These are phyloP conservation scores for Helicostylum pulchrum DNA, from an alignment of 192 early-diverging fungal genomes.

Conservation along the genomic window DNA sequence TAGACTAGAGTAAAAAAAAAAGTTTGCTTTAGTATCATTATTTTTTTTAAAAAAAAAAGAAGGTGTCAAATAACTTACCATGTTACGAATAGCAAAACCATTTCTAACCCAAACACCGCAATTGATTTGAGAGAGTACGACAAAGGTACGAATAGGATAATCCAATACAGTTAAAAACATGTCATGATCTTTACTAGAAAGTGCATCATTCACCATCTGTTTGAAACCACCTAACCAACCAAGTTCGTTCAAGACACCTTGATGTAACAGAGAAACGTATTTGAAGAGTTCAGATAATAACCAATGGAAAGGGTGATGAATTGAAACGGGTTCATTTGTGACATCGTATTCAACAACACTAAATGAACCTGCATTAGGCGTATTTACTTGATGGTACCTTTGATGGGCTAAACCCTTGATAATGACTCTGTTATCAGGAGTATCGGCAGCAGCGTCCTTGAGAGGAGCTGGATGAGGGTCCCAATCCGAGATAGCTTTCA, in stretches of 20 bases:
- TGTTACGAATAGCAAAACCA: slow-evolving; percentile 72
- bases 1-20: slow-evolving; percentile 39
- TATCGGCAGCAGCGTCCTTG: not conserved
- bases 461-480: slow-evolving; percentile 1
- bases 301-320: slow-evolving; percentile 94
- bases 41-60: not conserved
- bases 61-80: slow-evolving; percentile 32
- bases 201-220: slow-evolving; percentile 52
- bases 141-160: slow-evolving; percentile 76
- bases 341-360: slow-evolving; percentile 60
- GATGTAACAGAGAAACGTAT: slow-evolving; percentile 59
- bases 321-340: slow-evolving; percentile 61
- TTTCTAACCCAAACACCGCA: slow-evolving; percentile 96
- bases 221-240: slow-evolving; percentile 59
- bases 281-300: slow-evolving; percentile 78
- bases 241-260: slow-evolving; percentile 48
- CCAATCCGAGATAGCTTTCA: slow-evolving; percentile 20
- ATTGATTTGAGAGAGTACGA: slow-evolving; percentile 85
- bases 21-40: too few species aligned
- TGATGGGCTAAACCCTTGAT: slow-evolving; percentile 20
- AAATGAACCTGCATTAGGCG: slow-evolving; percentile 37
- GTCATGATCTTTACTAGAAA: slow-evolving; percentile 30
- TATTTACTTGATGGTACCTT: slow-evolving; percentile 41
- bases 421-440: not conserved
- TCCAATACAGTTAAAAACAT: slow-evolving; percentile 69